Conservation (phyloP, 305 asterid species). For the Fraxinus baroniana region DNA sequence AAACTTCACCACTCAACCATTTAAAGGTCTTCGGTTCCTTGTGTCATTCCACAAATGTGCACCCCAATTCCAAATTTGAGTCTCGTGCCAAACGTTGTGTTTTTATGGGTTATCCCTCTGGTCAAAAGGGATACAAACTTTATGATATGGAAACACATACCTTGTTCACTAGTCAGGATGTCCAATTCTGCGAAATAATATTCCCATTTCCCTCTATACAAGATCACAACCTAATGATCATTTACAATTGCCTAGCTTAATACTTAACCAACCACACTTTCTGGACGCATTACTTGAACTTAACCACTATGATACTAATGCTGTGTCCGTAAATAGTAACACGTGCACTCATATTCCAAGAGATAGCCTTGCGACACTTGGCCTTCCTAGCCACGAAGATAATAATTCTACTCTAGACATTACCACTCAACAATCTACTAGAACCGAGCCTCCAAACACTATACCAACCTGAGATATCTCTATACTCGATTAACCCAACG, state of each 20-base stretch:
- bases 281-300: too few relatives aligned
- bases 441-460: not conserved
- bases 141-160: not conserved
- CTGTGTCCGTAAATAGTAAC: too few relatives aligned
- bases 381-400: too few relatives aligned
- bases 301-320: too few relatives aligned
- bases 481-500: not conserved
- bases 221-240: not conserved
- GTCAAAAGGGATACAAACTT: not conserved
- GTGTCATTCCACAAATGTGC: not conserved
- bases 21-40: too few relatives aligned
- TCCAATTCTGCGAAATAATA: not conserved
- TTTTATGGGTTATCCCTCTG: not conserved
- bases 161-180: not conserved
- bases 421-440: too few relatives aligned
- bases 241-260: not conserved
- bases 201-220: not conserved
- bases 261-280: not conserved
- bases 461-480: not conserved
- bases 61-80: not conserved
- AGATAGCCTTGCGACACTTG: too few relatives aligned
- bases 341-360: too few relatives aligned
- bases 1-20: too few relatives aligned
- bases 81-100: not conserved
- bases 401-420: too few relatives aligned